Percentiles rank a stretch among this genome's conserved stretches.
Evolutionary conservation across 106 monocot species (phyloP).

Genomic region (Narthecium ossifragum): DNA sequence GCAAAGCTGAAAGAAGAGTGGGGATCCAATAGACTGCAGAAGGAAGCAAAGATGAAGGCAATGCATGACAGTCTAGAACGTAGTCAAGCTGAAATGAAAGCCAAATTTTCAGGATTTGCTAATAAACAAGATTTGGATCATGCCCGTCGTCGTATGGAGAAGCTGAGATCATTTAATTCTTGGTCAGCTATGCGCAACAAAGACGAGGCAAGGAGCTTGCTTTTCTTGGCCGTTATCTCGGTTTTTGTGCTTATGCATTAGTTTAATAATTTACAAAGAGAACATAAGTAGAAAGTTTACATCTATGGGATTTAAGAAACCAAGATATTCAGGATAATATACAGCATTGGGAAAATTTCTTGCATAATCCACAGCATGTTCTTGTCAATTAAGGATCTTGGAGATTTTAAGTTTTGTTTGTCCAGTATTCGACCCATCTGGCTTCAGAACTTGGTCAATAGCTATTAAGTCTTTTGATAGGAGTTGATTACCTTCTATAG

Average conservation of each 20-base stretch:
- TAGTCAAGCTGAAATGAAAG: constrained; percentile 32
- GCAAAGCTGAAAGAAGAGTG: constrained; percentile 41
- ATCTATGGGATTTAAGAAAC: no score
- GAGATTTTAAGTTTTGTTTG: no score
- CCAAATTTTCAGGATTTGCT: constrained; percentile 12
- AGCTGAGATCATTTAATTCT: constrained; percentile 32
- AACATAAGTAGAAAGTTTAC: no score
- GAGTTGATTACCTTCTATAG: no score
- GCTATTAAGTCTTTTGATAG: no score
- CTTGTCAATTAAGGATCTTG: no score
- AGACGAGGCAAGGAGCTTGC: constrained; percentile 53
- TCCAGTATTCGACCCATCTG: no score
- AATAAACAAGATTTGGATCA: constrained; percentile 13
- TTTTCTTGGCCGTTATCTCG: background rate
- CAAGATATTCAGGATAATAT: no score
- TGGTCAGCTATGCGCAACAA: constrained; percentile 20
- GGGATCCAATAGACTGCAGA: constrained; percentile 30
- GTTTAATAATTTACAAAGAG: no score
- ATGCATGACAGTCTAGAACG: constrained; percentile 36
- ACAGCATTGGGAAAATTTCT: no score
- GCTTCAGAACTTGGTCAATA: no score
- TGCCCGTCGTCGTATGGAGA: constrained; percentile 22
- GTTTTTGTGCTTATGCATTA: background rate
- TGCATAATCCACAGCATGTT: no score
- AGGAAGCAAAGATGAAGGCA: constrained; percentile 39